A percentile compares a stretch with the other conserved stretches of the same genome.
phyloP scores from a whole-genome alignment of 2,329 filamentous ascomycete genomes.

The Cladosporium sp. region DNA sequence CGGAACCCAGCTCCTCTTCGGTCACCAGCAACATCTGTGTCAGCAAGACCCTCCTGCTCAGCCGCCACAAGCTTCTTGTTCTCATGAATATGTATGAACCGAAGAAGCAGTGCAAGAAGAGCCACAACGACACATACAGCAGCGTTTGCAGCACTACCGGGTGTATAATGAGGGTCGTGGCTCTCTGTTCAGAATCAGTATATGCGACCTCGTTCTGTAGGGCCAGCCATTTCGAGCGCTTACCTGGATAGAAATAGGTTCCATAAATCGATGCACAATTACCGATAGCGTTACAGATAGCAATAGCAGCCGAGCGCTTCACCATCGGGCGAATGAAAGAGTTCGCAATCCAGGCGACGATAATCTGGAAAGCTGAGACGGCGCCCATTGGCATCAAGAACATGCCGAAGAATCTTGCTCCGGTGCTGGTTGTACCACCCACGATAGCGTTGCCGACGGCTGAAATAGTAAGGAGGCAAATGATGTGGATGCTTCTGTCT shows the following conservation, averaged over 20 bases:
- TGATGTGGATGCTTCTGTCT: constrained; percentile 56
- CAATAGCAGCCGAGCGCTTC: constrained; percentile 31
- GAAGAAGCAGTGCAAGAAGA: constrained; percentile 31
- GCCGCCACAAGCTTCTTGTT: constrained; percentile 30
- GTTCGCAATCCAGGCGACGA: constrained; percentile 25
- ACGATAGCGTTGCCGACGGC: constrained; percentile 54
- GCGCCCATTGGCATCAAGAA: constrained; percentile 41
- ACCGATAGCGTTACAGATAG: constrained; percentile 32
- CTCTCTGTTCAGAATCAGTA: constrained; percentile 26
- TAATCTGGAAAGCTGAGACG: constrained; percentile 29
- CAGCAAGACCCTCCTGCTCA: constrained; percentile 19
- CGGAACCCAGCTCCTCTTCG: constrained; percentile 13
- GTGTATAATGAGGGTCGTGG: constrained; percentile 35
- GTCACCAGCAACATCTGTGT: constrained; percentile 1
- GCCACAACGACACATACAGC: constrained; percentile 35
- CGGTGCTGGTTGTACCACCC: constrained; percentile 47
- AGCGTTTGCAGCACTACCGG: constrained; percentile 35
- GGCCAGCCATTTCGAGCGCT: constrained; percentile 26
- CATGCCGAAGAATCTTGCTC: constrained; percentile 58
- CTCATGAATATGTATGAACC: constrained; percentile 32
- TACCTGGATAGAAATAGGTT: constrained; percentile 17
- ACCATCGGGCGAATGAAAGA: constrained; percentile 30
- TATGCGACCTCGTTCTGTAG: too few relatives aligned
- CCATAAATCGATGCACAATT: constrained; percentile 35
- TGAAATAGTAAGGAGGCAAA: constrained; percentile 49